Conservation (phyloP, 1,139 yeast genomes). For the Pichia sp. region DNA sequence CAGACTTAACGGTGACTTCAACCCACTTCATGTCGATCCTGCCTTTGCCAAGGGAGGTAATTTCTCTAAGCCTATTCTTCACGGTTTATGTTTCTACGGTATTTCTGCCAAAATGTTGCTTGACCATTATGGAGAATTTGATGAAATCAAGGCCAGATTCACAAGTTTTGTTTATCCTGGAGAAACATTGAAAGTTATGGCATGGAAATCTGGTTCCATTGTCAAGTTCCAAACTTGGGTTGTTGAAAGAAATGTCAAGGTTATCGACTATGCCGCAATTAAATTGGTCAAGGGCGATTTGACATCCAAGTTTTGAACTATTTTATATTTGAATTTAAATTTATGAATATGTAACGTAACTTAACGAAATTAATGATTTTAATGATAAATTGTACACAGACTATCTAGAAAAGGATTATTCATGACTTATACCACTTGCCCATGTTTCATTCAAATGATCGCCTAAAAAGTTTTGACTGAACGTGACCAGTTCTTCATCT, state of each 20-base stretch:
- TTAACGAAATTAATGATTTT: background rate
- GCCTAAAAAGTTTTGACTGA: constrained; percentile 50
- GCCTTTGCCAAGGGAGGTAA: constrained; percentile 85
- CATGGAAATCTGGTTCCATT: constrained; percentile 74
- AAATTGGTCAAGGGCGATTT: constrained; percentile 39
- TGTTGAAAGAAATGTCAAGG: constrained; percentile 74
- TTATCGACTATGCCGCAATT: constrained; percentile 86
- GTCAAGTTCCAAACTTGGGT: constrained; percentile 84
- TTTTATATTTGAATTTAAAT: too few relatives aligned
- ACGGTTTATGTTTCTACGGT: constrained; percentile 91
- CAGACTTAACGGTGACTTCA: constrained; percentile 90
- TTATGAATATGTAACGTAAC: too few relatives aligned
- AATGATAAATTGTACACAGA: too few relatives aligned
- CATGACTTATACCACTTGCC: constrained; percentile 61
- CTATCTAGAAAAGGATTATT: too few relatives aligned
- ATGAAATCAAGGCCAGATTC: constrained; percentile 88
- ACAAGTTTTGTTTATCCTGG: constrained; percentile 97
- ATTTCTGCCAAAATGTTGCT: constrained; percentile 71
- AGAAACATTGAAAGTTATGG: constrained; percentile 75
- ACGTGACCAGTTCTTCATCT: constrained; percentile 44
- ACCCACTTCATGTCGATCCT: constrained; percentile 96
- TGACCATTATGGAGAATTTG: constrained; percentile 79
- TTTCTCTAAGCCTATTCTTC: constrained; percentile 84
- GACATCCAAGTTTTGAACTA: constrained; percentile 26
- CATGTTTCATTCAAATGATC: constrained; percentile 64